These are phyloP conservation scores for Asterochloris erici DNA, from an alignment of 139 green algal species.

Conservation along the genomic window DNA sequence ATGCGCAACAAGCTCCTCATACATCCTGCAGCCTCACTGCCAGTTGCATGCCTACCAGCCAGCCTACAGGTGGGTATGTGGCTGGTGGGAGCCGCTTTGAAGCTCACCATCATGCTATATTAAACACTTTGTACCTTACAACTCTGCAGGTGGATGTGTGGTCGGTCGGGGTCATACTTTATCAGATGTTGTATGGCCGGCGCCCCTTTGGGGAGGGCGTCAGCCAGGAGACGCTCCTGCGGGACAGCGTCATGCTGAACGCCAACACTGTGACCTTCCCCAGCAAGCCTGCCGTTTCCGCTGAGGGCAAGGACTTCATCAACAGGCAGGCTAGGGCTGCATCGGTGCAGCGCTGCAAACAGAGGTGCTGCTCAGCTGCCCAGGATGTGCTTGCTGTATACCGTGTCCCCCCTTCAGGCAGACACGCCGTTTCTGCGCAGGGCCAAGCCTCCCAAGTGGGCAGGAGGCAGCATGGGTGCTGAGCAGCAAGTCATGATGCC, in stretches of 20 bases:
- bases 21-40: no score
- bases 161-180: conserved; percentile 89
- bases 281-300: conserved; percentile 67
- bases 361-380: neutral
- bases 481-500: neutral
- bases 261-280: conserved; percentile 62
- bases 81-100: no score
- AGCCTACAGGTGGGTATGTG: no score
- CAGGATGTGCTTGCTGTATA: neutral
- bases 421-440: neutral
- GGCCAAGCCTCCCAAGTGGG: no score
- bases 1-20: no score
- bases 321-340: conserved; percentile 14
- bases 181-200: conserved; percentile 90
- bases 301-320: conserved; percentile 85
- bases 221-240: conserved; percentile 82
- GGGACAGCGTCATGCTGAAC: conserved; percentile 74
- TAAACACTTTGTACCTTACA: no score
- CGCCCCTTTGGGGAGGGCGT: conserved; percentile 82
- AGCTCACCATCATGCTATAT: no score
- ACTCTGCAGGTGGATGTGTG: conserved; percentile 83
- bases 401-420: no score
- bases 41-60: no score
- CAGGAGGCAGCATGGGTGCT: neutral
- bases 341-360: neutral